These are phyloP conservation scores for Fusarium subtropicale DNA, from an alignment of 2,329 filamentous ascomycete genomes.

Conservation along the genomic window DNA sequence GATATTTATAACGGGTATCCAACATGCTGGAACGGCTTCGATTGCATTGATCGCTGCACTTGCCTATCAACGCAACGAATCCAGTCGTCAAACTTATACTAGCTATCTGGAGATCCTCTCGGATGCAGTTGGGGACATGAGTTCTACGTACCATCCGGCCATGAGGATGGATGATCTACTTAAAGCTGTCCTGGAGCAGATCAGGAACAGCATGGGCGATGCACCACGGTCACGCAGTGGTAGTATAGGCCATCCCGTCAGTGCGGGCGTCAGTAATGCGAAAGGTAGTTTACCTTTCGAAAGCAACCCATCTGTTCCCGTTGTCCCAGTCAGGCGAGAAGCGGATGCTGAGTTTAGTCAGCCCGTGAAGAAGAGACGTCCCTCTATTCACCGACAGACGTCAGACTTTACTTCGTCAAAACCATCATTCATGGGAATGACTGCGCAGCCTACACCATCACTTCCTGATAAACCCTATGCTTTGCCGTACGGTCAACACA, in stretches of 20 bases:
- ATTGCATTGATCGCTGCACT: conserved; percentile 65
- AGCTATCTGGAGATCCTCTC: conserved; percentile 65
- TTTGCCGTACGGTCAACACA: conserved; percentile 29
- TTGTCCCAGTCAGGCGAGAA: conserved; percentile 50
- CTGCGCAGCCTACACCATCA: conserved; percentile 37
- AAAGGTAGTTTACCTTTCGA: conserved; percentile 26
- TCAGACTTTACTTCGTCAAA: conserved; percentile 50
- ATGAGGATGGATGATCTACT: conserved; percentile 65
- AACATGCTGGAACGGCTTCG: conserved; percentile 66
- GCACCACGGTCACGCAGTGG: conserved; percentile 35
- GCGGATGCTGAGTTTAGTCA: conserved; percentile 44
- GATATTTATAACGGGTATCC: conserved; percentile 62
- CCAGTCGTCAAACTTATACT: conserved; percentile 55
- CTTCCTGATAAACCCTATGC: conserved; percentile 33
- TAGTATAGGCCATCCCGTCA: conserved; percentile 23
- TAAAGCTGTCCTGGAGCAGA: conserved; percentile 63
- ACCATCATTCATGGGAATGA: conserved; percentile 45
- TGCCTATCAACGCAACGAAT: conserved; percentile 52
- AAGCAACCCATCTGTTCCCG: conserved; percentile 38
- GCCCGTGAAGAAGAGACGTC: conserved; percentile 49
- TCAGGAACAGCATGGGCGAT: conserved; percentile 52
- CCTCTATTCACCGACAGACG: conserved; percentile 45
- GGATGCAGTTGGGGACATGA: conserved; percentile 64
- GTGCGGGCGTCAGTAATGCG: conserved; percentile 3
- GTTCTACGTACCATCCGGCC: conserved; percentile 63